Evolutionary conservation across 805 yeast genomes (phyloP).

Genomic region (Metschnikowia gelsemii): DNA sequence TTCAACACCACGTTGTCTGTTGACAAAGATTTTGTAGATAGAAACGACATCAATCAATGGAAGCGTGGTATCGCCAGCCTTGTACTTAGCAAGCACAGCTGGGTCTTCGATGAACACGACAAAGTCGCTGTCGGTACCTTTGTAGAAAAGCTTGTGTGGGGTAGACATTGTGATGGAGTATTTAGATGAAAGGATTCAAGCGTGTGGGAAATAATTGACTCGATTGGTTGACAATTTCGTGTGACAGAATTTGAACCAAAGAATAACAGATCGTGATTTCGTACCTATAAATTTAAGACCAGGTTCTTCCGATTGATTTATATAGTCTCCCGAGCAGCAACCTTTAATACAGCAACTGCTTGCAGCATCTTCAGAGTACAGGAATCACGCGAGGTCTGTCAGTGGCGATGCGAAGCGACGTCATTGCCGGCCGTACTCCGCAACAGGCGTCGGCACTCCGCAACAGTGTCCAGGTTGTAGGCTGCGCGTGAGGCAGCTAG

Average conservation of each 20-base stretch:
- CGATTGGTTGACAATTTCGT: too few species aligned
- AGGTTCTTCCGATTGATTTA: slow-evolving; percentile 1
- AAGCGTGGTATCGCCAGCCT: slow-evolving; percentile 49
- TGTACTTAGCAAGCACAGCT: slow-evolving; percentile 48
- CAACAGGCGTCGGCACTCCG: neutral
- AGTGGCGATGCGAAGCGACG: slow-evolving; percentile 2
- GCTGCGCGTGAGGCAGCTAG: too few species aligned
- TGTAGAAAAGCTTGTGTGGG: slow-evolving; percentile 58
- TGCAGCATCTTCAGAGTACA: neutral
- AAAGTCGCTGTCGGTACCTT: slow-evolving; percentile 65
- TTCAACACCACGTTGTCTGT: slow-evolving; percentile 64
- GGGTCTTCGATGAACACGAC: slow-evolving; percentile 60
- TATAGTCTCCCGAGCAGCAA: slow-evolving; percentile 13
- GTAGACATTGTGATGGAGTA: slow-evolving; percentile 21
- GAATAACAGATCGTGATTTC: too few species aligned
- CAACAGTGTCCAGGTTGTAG: too few species aligned
- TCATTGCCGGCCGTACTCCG: slow-evolving; percentile 3
- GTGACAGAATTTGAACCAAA: too few species aligned
- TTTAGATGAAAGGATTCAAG: neutral
- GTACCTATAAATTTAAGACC: neutral
- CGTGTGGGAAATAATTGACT: too few species aligned
- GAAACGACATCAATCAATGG: slow-evolving; percentile 65
- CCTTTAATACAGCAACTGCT: slow-evolving; percentile 7
- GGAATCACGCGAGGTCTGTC: slow-evolving; percentile 2
- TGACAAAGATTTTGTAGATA: slow-evolving; percentile 61